Conservation (phyloP, 805 yeast species). For the Hanseniaspora thailandica region DNA sequence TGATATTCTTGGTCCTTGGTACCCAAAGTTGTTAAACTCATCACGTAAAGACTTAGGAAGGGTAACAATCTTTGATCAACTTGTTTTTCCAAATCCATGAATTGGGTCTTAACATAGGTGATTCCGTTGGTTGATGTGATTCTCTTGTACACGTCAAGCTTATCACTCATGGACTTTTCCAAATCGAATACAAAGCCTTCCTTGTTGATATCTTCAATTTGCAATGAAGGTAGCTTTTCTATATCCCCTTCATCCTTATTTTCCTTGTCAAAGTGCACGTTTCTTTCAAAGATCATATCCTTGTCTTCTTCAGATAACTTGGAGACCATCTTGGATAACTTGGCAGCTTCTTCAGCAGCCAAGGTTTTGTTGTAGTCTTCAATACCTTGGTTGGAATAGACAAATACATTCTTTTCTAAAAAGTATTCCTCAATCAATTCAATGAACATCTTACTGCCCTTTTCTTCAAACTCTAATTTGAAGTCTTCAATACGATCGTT, state of each 20-base stretch:
- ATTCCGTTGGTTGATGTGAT: slow-evolving; percentile 70
- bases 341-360: slow-evolving; percentile 43
- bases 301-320: slow-evolving; percentile 45
- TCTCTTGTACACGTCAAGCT: slow-evolving; percentile 35
- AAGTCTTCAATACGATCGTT: slow-evolving; percentile 49
- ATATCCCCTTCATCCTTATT: slow-evolving; percentile 43
- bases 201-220: slow-evolving; percentile 59
- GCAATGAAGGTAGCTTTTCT: slow-evolving; percentile 67
- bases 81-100: slow-evolving; percentile 36
- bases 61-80: slow-evolving; percentile 55
- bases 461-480: slow-evolving; percentile 42
- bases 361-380: slow-evolving; percentile 41
- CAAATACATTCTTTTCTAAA: slow-evolving; percentile 46
- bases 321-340: slow-evolving; percentile 37
- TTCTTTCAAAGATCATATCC: slow-evolving; percentile 46
- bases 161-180: slow-evolving; percentile 8
- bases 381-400: slow-evolving; percentile 66
- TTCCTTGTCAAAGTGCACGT: slow-evolving; percentile 45
- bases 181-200: slow-evolving; percentile 31
- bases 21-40: slow-evolving; percentile 79
- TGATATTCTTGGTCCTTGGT: slow-evolving; percentile 60
- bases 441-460: slow-evolving; percentile 49
- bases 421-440: slow-evolving; percentile 45
- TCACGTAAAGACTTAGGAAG: slow-evolving; percentile 64
- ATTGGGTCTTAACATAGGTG: slow-evolving; percentile 60